Evolutionary conservation across 2,329 filamentous ascomycete species (phyloP), one percentile per base, ranked within the genome.

Genomic region (Juglanconis sp.): DNA sequence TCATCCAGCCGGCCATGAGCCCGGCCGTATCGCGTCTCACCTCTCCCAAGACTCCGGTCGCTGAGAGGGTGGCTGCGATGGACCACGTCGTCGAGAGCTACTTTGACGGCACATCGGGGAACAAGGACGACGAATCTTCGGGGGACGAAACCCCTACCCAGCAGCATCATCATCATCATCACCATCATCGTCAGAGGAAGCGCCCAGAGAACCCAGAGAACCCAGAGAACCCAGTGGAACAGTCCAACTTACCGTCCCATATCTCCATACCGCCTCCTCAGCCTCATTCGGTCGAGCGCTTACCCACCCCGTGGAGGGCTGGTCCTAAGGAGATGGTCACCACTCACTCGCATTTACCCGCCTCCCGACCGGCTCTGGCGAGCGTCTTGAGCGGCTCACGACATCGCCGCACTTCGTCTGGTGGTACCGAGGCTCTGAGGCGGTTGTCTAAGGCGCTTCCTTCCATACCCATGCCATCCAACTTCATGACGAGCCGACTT

Each of bases 1-100:
- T 87, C 50, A 77, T 88, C 53, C 84, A 85, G 68, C 82, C 83
- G 2, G 77, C 83, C 31, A 79, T 88, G 64, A 87, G 83, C 68
- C 77, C 78, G 6, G 76, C 76, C 30, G 85, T 84, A 8, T 83
- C 81, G 4, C 80, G 83, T 51, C 73, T 87, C 44, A 82, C 82
- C 11, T 80, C 81, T 3, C 73, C 78, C 5, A 79, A 74, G 57
- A 87, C 83, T 0, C 81, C 84, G 5, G 83, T 82, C 4, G 76
- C 78, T 34, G 85, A 87, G 68, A 87, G 84, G 70, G 80, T 77
- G 15, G 80, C 81, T 6, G 84, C 81, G 0, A 75, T 87, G 75
- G 78, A 82, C 34, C 73, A 74, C 56, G 56, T 72, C 10, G 70
- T 71, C 31, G 70, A 72, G 15, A 74, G 72, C 4, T 71, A 75